Base-by-base conservation (phyloP, 1,284 basidiomycete species). In the Cerrena zonata region DNA sequence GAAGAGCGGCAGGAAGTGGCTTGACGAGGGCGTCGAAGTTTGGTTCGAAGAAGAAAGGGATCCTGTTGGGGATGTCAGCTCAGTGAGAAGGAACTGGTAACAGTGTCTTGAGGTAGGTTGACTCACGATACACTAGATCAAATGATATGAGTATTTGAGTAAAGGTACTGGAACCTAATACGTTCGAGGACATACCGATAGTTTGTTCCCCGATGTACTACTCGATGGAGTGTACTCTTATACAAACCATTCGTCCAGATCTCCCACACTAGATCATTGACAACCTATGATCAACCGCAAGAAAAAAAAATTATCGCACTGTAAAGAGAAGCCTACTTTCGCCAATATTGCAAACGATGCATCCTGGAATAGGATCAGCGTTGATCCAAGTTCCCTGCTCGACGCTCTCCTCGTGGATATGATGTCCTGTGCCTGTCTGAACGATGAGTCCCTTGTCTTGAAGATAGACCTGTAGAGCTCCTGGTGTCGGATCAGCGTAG, bases 31-130 rank as follows among this genome's bases (percentile, higher is more conserved):
- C 84, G 50, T 80, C 70, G 59, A 89, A 89, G 54, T 87, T 89
- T 0, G 90, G 89, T 62, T 92, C 90, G 58, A 87, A 92, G 72
- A 92, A 92, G 68, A 92, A 92, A 0, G 90, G 90, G 34, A 92
- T 76, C 5, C 87, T 76, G 53, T 24, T 12, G 5, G 27, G 15
- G 5, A 7, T 34, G 30, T 34, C n/a, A 15, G 19, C 43, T n/a
- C 23, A 41, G 39, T 41, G 15, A 41, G 18, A 19, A 11, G 34
- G 11, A 45, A 23, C 19, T 12, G 11, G 24, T 45, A 10, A 34
- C 44, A 49, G 21, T 48, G 24, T 38, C 7, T 22, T n/a, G 27
- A 34, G 22, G 12, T 30, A 46, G 24, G 46, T 27, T 45, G 52
- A 76, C 77, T 63, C 60, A 80, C 81, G 84, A 87, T 45, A 86